These are phyloP conservation scores for Pholiota microspora DNA, from an alignment of 768 basidiomycete genomes.

Conservation along the genomic window DNA sequence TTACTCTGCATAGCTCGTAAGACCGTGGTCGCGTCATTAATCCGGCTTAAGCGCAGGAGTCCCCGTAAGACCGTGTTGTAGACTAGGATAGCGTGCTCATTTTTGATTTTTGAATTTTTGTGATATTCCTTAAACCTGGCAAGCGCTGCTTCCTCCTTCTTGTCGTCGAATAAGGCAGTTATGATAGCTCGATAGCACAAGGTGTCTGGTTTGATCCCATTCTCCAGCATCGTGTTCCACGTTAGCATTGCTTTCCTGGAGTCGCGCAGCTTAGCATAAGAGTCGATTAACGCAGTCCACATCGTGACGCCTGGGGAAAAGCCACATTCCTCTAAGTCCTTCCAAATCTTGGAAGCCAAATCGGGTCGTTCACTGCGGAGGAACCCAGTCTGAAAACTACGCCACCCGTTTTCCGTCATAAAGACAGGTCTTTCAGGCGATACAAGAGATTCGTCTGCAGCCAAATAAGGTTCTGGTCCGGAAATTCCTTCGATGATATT, in stretches of 20 bases:
- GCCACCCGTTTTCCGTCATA: conserved; percentile 61
- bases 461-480: conserved; percentile 53
- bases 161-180: conserved; percentile 52
- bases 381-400: conserved; percentile 64
- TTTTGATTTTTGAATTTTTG: conserved; percentile 25
- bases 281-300: conserved; percentile 74
- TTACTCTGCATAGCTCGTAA: conserved; percentile 40
- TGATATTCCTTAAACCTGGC: conserved; percentile 51
- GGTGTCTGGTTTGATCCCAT: conserved; percentile 56
- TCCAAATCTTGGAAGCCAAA: conserved; percentile 65
- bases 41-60: conserved; percentile 46
- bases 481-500: conserved; percentile 48
- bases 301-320: conserved; percentile 51
- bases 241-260: conserved; percentile 51
- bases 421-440: conserved; percentile 31
- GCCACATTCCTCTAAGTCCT: conserved; percentile 52
- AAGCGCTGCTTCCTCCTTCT: conserved; percentile 50
- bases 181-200: conserved; percentile 72
- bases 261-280: conserved; percentile 51
- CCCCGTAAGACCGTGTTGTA: conserved; percentile 79
- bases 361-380: conserved; percentile 53
- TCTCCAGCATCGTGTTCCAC: conserved; percentile 64
- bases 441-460: conserved; percentile 35
- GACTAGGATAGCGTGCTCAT: conserved; percentile 36
- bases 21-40: conserved; percentile 38